A percentile compares a stretch with the other conserved stretches of the same genome.
phyloP scores from a whole-genome alignment of 768 basidiomycete species.

The Gloeostereum incarnatum region DNA sequence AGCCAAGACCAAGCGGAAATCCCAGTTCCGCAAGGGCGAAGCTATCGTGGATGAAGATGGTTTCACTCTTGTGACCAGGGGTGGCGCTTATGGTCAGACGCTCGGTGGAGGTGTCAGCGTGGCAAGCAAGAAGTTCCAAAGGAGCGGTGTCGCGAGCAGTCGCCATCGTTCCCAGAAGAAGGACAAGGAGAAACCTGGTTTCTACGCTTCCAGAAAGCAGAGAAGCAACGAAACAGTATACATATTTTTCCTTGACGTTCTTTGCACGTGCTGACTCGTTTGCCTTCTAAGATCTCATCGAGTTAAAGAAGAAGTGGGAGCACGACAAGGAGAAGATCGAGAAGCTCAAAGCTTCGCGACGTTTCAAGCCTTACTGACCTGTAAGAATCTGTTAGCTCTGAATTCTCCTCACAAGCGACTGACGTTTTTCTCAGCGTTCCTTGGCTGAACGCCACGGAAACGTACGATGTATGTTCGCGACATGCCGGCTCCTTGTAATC shows the following conservation, averaged over 20 bases:
- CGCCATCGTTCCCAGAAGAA: constrained; percentile 41
- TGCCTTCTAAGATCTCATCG: constrained; percentile 49
- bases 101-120: constrained; percentile 70
- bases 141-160: constrained; percentile 45
- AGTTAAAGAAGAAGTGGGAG: constrained; percentile 75
- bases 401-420: no score
- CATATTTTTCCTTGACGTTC: constrained; percentile 6
- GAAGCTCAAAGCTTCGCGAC: constrained; percentile 66
- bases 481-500: no score
- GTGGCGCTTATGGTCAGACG: constrained; percentile 84
- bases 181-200: constrained; percentile 61
- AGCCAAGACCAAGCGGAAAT: constrained; percentile 49
- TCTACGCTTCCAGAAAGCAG: constrained; percentile 91
- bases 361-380: constrained; percentile 89
- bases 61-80: constrained; percentile 89
- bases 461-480: no score
- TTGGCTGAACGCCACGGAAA: no score
- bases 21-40: constrained; percentile 72
- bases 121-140: constrained; percentile 58
- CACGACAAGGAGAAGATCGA: constrained; percentile 82
- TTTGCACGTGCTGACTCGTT: constrained; percentile 2
- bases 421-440: no score
- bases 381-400: no score
- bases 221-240: constrained; percentile 79
- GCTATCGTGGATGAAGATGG: constrained; percentile 92